Base-by-base conservation (phyloP, 768 basidiomycete genomes). In the Pholiota microspora region DNA sequence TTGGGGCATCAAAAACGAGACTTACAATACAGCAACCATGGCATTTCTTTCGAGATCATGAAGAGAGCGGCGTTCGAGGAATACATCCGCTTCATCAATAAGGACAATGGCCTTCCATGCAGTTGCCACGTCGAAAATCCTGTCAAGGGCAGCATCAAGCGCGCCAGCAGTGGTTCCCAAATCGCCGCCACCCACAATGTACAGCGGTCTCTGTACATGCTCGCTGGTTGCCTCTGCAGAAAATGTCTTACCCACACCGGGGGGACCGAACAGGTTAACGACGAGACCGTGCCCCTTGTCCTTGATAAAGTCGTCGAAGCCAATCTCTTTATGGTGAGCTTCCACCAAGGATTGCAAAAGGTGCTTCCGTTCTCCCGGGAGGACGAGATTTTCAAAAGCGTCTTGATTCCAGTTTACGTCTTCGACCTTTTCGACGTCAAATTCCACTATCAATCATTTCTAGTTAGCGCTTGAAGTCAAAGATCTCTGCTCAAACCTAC, bases 11-110 rank as follows among this genome's bases (percentile, higher is more conserved):
- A n/a, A n/a, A n/a, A 42, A 42, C 35, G 16, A 42, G 28, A 64
- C 73, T 58, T 63, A 79, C 77, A 84, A 87, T 10, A 86, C 85
- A 3, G 85, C 84, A 5, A 89, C 85, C 79, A 88, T 85, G 0
- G 85, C 85, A 59, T 88, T 89, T 9, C 86, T 76, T 61, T 83
- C 76, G 10, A 87, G 64, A 61, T 86, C 81, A 52, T 85, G 81
- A 34, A 86, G 69, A 3, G 82, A 82, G 5, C 86, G 80, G 64
- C 83, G 80, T 61, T 88, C 86, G 27, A 89, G 74, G 78, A 87
- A 89, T 3, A 89, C 85, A 67, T 89, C 85, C 4, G 85, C 84
- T 65, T 83, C 81, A 51, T 83, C 81, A 48, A 83, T 82, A 42
- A 82, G 68, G 1, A 82, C 77, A 42, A 82, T 81, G 0, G 80